Evolutionary conservation across 208 protist species (phyloP), one percentile per base, ranked within the genome.

Genomic region (Jaenimonas drosophilae): DNA sequence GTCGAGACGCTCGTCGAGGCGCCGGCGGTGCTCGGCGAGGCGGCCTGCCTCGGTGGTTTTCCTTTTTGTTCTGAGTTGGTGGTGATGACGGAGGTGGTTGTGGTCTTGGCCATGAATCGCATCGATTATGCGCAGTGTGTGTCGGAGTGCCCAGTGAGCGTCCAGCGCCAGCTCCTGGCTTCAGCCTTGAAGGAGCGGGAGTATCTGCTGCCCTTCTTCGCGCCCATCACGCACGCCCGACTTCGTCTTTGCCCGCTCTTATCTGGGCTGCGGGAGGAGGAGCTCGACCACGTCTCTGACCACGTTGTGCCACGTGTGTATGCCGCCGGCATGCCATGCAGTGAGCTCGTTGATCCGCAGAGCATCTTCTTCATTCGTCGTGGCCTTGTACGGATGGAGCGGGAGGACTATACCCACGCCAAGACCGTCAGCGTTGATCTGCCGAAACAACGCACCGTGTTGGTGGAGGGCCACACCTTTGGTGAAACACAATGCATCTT

Each of bases 321-420:
- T 36, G 61, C 74, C 0, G 76, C 81, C 4, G 77, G 77, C 17
- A 76, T 84, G 73, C 61, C 68, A 38, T 81, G 75, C 54, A 69
- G 68, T 26, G 76, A 82, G 51, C 25, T 26, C 25, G 48, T 36
- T 9, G 46, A 64, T 12, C 70, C 62, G 2, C 40, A 51, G 43
- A 66, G 81, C 60, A 75, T 91, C 40, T 87, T 77, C 45, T 91
- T 91, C 44, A 70, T 91, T 37, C 66, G 74, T 6, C 69, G 81
- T 43, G 81, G 81, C 21, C 53, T 83, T 1, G 76, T 91, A 41
- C 63, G 70, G 19, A 50, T 79, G 61, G 64, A 78, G 39, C 66
- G 54, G 7, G 68, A 80, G 19, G 56, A 64, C 25, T 49, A 46
- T 6, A 34, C 50, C 46, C n/a, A 53, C 9, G 54, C 31, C 3